Base-by-base conservation (phyloP, 768 basidiomycete species). In the Rhodocollybia butyracea region DNA sequence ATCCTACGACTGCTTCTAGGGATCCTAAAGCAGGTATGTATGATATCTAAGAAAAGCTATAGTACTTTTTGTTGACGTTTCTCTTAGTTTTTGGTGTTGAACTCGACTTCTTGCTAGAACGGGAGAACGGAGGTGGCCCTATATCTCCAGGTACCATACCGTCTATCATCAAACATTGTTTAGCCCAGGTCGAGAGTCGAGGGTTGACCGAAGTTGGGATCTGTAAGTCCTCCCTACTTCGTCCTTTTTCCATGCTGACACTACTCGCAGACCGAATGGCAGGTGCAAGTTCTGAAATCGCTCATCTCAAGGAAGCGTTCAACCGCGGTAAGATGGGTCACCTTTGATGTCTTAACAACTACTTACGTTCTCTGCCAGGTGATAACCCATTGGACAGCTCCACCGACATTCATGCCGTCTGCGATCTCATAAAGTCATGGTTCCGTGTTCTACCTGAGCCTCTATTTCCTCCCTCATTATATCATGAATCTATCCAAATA, bases 391-490 rank as follows among this genome's bases (percentile, higher is more conserved):
- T 87, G 62, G 70, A 78, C 32, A 66, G 74, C 32, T 73, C 68
- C 24, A 84, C 84, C 1, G 92, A 94, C 62, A 86, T 94, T 40
- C 86, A 92, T 67, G 88, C 89, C 31, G 81, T 94, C 34, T 85
- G 91, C 57, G 92, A 92, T 64, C 71, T 89, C 57, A 79, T 94
- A 65, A 93, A 93, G 72, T 81, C 86, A 0, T 94, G 89, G 89
- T 88, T 94, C 76, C 82, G 92, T 31, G 73, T 88, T 12, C 74
- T 94, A 15, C 91, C 92, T 11, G 88, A 89, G 58, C 84, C 90
- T 10, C 71, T 93, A 32, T 88, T 94, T 69, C 89, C 90, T 26
- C 69, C 86, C 17, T 68, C 77, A 6, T 80, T 81, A 2, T 93
- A 92, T 66, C 74, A 79, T 60, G 78, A 83, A 3, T 77, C 89